Evolutionary conservation across 140 eudicot species (phyloP).

Genomic region (Ambrosia hybrid): DNA sequence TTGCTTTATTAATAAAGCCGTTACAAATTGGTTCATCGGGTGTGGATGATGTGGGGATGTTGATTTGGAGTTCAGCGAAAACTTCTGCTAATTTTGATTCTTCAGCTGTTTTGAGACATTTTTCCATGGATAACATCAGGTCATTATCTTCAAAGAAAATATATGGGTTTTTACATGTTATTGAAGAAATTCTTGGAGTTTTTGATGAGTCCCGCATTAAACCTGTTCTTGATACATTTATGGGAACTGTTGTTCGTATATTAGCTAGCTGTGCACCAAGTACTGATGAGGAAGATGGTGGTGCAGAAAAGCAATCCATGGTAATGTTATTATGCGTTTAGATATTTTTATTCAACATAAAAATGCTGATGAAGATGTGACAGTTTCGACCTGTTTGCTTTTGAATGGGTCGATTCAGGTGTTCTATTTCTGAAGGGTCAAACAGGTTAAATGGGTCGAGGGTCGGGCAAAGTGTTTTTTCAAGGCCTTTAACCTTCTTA

Average conservation of each 20-base stretch:
- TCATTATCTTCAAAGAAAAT: constrained; percentile 73
- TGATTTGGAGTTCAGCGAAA: constrained; percentile 42
- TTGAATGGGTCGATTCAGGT: constrained; percentile 9
- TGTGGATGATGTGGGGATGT: constrained; percentile 33
- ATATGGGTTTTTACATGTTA: constrained; percentile 80
- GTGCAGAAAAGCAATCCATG: constrained; percentile 41
- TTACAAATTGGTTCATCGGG: constrained; percentile 43
- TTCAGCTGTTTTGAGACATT: constrained; percentile 46
- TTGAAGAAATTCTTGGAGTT: constrained; percentile 73
- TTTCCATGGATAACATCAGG: constrained; percentile 52
- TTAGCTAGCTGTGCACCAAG: constrained; percentile 62
- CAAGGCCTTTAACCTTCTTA: not conserved
- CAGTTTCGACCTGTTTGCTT: not conserved
- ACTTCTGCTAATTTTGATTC: constrained; percentile 31
- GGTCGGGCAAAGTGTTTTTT: not conserved
- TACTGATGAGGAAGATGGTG: constrained; percentile 34
- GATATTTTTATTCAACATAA: constrained; percentile 4
- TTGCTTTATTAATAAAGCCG: constrained; percentile 59
- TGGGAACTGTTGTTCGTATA: constrained; percentile 75
- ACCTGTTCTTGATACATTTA: constrained; percentile 75
- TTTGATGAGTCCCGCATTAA: constrained; percentile 64
- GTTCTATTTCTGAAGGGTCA: not conserved
- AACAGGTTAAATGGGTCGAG: not conserved
- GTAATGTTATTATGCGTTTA: constrained; percentile 34
- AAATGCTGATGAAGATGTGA: constrained; percentile 2